Conservation (phyloP, 2,329 filamentous ascomycete genomes). For the Madurella mycetomatis region DNA sequence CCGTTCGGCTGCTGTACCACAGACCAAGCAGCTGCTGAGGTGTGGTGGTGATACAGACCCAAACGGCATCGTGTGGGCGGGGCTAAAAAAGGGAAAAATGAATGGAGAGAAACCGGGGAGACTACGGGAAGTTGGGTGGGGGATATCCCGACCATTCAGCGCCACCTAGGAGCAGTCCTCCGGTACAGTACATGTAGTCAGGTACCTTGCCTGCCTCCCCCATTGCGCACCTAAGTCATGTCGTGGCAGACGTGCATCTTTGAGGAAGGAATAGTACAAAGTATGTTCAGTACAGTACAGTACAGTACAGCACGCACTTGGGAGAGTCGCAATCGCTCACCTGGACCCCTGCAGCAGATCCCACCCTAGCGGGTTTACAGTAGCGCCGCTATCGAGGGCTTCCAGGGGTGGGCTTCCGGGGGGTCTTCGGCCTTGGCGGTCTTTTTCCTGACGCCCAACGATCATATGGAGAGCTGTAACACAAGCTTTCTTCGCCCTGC, state of each 20-base stretch:
- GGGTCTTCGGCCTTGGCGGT: not conserved
- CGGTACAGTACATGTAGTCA: no score
- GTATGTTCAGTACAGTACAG: not conserved
- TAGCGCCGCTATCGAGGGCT: not conserved
- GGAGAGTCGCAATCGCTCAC: not conserved
- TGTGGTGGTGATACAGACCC: not conserved
- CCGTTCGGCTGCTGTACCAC: slow-evolving; percentile 13
- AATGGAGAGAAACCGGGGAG: not conserved
- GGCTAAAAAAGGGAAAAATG: not conserved
- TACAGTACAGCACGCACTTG: not conserved
- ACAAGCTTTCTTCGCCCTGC: not conserved
- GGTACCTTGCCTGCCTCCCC: no score
- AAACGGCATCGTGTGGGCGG: slow-evolving; percentile 1
- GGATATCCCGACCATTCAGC: no score
- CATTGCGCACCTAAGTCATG: no score
- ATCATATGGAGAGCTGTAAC: not conserved
- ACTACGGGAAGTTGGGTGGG: no score
- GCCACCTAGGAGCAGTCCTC: no score
- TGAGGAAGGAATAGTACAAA: no score
- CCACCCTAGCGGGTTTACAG: not conserved
- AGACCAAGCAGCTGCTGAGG: slow-evolving; percentile 3
- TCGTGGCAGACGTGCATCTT: no score
- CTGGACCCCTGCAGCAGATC: not conserved
- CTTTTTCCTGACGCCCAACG: not conserved
- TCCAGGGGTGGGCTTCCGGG: no score